These are phyloP conservation scores for Pseudozyma sp. DNA, from an alignment of 1,284 basidiomycete genomes.

Conservation along the genomic window DNA sequence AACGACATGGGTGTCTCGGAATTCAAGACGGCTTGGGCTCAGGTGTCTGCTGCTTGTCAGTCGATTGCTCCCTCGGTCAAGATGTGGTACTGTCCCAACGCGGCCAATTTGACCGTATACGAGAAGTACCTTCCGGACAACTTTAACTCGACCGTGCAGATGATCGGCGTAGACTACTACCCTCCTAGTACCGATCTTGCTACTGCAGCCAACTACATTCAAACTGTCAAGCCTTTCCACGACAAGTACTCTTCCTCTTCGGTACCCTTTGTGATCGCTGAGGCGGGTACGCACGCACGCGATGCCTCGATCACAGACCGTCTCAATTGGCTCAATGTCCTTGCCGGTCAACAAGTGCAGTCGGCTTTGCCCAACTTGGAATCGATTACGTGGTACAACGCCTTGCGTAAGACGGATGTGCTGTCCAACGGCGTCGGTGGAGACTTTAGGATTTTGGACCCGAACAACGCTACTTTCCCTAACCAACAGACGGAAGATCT, in stretches of 20 bases:
- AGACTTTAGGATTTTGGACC: conserved; percentile 46
- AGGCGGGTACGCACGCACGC: conserved; percentile 59
- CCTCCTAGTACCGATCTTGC: conserved; percentile 48
- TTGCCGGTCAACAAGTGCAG: conserved; percentile 51
- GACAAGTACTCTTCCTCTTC: conserved; percentile 59
- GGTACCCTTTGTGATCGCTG: conserved; percentile 69
- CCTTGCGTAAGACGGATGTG: conserved; percentile 39
- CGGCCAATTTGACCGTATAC: conserved; percentile 35
- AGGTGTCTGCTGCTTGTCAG: conserved; percentile 62
- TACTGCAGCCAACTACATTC: conserved; percentile 54
- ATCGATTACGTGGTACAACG: conserved; percentile 68
- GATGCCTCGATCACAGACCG: conserved; percentile 40
- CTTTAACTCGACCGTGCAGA: conserved; percentile 47
- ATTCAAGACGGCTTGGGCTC: conserved; percentile 69
- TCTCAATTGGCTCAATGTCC: conserved; percentile 61
- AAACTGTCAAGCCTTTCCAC: conserved; percentile 68
- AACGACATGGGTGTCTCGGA: conserved; percentile 55
- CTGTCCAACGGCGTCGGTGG: conserved; percentile 42
- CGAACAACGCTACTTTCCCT: conserved; percentile 35
- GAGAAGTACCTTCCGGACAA: conserved; percentile 48
- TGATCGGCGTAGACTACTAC: conserved; percentile 68
- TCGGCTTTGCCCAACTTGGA: conserved; percentile 61
- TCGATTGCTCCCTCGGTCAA: conserved; percentile 67
- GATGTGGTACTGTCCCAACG: conserved; percentile 62
- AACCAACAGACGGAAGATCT: conserved; percentile 21